Conservation (phyloP, 371 early-diverging fungal species). For the Mucor racemosus region DNA sequence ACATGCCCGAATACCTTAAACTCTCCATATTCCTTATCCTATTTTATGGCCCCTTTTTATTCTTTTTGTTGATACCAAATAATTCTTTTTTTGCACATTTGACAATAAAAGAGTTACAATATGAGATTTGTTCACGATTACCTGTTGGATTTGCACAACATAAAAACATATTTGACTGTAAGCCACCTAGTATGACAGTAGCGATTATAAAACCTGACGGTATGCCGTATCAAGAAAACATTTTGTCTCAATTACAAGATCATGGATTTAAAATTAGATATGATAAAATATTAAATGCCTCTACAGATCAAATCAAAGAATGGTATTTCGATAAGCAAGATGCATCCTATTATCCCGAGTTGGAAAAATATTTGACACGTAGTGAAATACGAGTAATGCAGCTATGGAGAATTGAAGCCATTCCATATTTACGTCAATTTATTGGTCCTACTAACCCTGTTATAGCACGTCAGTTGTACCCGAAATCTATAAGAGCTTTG, state of each 20-base stretch:
- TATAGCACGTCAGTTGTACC: slow-evolving; percentile 19
- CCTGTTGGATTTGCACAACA: neutral
- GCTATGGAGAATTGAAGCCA: slow-evolving; percentile 24
- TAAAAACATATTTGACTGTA: slow-evolving; percentile 3
- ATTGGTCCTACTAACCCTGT: slow-evolving; percentile 38
- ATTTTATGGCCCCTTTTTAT: slow-evolving; percentile 13
- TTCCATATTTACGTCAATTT: slow-evolving; percentile 20
- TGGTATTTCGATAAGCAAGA: slow-evolving; percentile 37
- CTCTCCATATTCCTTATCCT: neutral
- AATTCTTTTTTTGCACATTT: slow-evolving; percentile 12
- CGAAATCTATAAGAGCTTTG: slow-evolving; percentile 30
- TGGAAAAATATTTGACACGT: slow-evolving; percentile 31
- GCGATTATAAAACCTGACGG: slow-evolving; percentile 40
- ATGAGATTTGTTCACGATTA: slow-evolving; percentile 5
- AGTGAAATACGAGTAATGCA: slow-evolving; percentile 22
- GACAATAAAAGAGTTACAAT: neutral
- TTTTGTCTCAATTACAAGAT: slow-evolving; percentile 13
- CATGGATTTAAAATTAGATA: slow-evolving; percentile 23
- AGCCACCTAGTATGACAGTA: slow-evolving; percentile 17
- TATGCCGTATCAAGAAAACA: slow-evolving; percentile 18
- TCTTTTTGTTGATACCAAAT: slow-evolving; percentile 10
- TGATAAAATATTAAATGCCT: slow-evolving; percentile 11
- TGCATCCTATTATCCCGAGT: slow-evolving; percentile 24
- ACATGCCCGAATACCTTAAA: slow-evolving; percentile 14
- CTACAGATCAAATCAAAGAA: slow-evolving; percentile 14